Evolutionary conservation across 495 filamentous ascomycete species (phyloP).

Genomic region (Xanthoparmelia taractica): DNA sequence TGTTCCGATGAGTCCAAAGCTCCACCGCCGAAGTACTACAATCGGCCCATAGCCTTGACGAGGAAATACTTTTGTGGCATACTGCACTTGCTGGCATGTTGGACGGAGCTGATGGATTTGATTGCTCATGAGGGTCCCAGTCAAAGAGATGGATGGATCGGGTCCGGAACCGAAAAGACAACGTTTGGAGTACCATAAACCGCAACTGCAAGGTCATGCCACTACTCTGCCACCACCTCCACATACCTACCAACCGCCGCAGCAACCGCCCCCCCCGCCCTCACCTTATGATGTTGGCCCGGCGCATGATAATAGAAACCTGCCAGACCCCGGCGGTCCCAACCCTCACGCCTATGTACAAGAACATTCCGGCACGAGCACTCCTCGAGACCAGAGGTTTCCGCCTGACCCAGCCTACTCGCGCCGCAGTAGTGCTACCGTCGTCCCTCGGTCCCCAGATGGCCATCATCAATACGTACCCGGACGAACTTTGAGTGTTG

Average conservation of each 20-base stretch:
- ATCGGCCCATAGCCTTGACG: slow-evolving; percentile 8
- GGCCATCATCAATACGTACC: slow-evolving; percentile 22
- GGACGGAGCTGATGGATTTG: slow-evolving; percentile 23
- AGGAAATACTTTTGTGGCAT: slow-evolving; percentile 4
- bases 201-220: slow-evolving; percentile 19
- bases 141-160: slow-evolving; percentile 25
- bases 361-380: slow-evolving; percentile 26
- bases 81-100: slow-evolving; percentile 10
- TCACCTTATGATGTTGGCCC: slow-evolving; percentile 24
- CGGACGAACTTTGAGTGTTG: slow-evolving; percentile 21
- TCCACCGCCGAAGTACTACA: slow-evolving; percentile 1
- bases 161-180: slow-evolving; percentile 26
- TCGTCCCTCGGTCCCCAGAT: slow-evolving; percentile 23
- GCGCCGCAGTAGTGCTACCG: slow-evolving; percentile 24
- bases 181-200: slow-evolving; percentile 24
- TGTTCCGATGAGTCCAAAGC: slow-evolving; percentile 6
- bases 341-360: slow-evolving; percentile 25
- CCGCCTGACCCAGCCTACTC: slow-evolving; percentile 24
- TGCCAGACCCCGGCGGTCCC: slow-evolving; percentile 24
- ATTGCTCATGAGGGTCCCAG: slow-evolving; percentile 12
- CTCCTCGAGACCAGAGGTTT: slow-evolving; percentile 26
- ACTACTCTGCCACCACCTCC: slow-evolving; percentile 20
- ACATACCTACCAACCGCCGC: slow-evolving; percentile 17
- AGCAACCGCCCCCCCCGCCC: slow-evolving; percentile 21
- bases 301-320: slow-evolving; percentile 22